Conservation (phyloP, 1,284 basidiomycete species). For the Marasmius tenuissimus region DNA sequence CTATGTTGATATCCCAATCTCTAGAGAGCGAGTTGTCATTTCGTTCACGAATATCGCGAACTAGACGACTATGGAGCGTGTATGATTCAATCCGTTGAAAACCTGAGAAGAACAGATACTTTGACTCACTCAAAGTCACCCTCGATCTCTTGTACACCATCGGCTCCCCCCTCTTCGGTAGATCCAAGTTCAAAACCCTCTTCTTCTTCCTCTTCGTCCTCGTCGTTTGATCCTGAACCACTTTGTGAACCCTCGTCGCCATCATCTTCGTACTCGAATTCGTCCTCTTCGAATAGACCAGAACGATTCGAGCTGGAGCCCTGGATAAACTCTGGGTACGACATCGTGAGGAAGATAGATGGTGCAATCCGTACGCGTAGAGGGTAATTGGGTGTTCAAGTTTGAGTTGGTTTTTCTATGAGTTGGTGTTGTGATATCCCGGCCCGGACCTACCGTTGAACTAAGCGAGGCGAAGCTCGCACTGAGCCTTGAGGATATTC, state of each 20-base stretch:
- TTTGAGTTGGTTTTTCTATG: too few relatives aligned
- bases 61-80: constrained; percentile 49
- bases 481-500: too few relatives aligned
- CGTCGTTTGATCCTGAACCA: not conserved
- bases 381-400: too few relatives aligned
- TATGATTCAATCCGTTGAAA: not conserved
- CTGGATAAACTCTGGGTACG: not conserved
- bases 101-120: not conserved
- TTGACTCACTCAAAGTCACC: constrained; percentile 45
- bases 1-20: constrained; percentile 68
- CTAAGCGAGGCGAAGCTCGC: too few relatives aligned
- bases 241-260: not conserved
- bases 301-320: not conserved
- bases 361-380: too few relatives aligned
- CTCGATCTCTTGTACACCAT: constrained; percentile 41
- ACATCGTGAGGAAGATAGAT: not conserved
- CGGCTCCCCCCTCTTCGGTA: not conserved
- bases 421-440: too few relatives aligned
- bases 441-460: too few relatives aligned
- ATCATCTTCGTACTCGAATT: not conserved
- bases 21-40: constrained; percentile 52
- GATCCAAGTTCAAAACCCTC: constrained; percentile 1
- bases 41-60: constrained; percentile 56
- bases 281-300: not conserved
- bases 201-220: constrained; percentile 18